A percentile compares a stretch with the other conserved stretches of the same genome.
Conservation (phyloP, 306 rosid genomes). For the Hippophae tibetana region DNA sequence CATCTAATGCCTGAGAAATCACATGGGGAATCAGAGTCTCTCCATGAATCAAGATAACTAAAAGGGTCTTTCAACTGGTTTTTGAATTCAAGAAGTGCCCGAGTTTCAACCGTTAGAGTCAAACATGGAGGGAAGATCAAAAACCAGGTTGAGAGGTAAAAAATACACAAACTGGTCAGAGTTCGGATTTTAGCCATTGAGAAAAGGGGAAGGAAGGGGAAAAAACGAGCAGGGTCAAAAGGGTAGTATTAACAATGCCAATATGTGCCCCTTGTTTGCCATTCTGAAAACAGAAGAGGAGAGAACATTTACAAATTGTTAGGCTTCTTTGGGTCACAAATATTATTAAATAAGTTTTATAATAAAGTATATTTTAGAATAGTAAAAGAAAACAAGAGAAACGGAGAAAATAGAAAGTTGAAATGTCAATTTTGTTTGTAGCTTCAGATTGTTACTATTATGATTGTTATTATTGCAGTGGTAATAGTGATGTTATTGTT, state of each 20-base stretch:
- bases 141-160: not conserved
- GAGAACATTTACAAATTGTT: conserved; percentile 21
- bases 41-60: conserved; percentile 54
- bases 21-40: conserved; percentile 46
- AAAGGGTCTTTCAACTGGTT: conserved; percentile 56
- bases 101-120: conserved; percentile 34
- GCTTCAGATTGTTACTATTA: not conserved
- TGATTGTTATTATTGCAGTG: not conserved
- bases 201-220: conserved; percentile 11
- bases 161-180: too few species aligned
- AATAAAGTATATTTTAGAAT: conserved; percentile 7
- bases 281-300: conserved; percentile 29
- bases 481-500: not conserved
- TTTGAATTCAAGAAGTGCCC: conserved; percentile 60
- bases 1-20: conserved; percentile 58
- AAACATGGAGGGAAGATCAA: conserved; percentile 43
- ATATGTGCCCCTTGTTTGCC: conserved; percentile 24
- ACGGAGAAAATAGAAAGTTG: not conserved
- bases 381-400: not conserved
- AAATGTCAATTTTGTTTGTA: not conserved
- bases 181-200: too few species aligned
- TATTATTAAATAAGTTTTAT: not conserved
- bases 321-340: not conserved
- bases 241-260: conserved; percentile 26
- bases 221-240: conserved; percentile 25